Percentiles rank a stretch among this genome's conserved stretches.
Conservation (phyloP, 805 yeast genomes). For the Lipomyces lipofer region DNA sequence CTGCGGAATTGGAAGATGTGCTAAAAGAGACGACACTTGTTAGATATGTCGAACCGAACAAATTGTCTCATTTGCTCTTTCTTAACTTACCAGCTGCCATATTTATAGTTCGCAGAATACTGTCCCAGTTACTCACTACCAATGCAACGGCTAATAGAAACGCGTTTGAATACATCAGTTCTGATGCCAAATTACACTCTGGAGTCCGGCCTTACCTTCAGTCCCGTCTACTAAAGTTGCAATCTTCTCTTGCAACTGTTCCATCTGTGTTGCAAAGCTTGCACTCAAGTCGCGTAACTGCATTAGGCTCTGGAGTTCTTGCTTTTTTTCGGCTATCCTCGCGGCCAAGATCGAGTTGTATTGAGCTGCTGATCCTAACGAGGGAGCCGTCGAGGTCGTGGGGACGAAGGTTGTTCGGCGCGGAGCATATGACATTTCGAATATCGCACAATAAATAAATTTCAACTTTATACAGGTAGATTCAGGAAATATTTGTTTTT, state of each 20-base stretch:
- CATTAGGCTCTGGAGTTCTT: conserved; percentile 22
- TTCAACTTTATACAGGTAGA: too few species aligned
- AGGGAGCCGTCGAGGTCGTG: conserved; percentile 3
- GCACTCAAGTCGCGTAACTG: conserved; percentile 27
- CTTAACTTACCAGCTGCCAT: conserved; percentile 22
- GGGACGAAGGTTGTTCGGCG: conserved; percentile 29
- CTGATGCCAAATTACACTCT: background rate
- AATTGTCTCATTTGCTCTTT: background rate
- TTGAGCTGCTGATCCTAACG: conserved; percentile 6
- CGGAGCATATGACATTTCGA: conserved; percentile 23
- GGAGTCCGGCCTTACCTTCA: conserved; percentile 15
- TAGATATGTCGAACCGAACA: background rate
- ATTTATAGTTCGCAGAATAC: conserved; percentile 21
- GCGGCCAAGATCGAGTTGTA: conserved; percentile 19
- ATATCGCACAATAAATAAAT: background rate
- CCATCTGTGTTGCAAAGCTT: conserved; percentile 24
- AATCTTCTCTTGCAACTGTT: conserved; percentile 20
- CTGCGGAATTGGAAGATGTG: conserved; percentile 4
- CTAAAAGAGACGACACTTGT: too few species aligned
- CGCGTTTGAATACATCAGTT: background rate
- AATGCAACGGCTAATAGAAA: conserved; percentile 27
- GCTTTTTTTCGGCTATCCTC: conserved; percentile 24
- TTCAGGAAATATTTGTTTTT: too few species aligned
- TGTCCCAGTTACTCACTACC: conserved; percentile 29
- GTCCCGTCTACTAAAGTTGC: conserved; percentile 27